These are phyloP conservation scores for Xylariales sp. DNA, from an alignment of 2,329 filamentous ascomycete species.

Conservation along the genomic window DNA sequence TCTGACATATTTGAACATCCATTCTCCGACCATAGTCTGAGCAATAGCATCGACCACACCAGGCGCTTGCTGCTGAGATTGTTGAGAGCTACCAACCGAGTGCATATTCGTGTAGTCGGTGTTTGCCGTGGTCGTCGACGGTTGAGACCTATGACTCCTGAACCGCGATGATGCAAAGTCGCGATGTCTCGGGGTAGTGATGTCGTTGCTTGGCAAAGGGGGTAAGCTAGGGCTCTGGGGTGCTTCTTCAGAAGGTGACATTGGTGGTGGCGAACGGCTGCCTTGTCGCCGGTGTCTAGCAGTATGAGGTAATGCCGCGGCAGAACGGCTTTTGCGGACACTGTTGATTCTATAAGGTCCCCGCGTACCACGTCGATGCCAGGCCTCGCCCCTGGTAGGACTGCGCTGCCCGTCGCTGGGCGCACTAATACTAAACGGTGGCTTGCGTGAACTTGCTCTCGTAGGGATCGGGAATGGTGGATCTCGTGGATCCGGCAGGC, in stretches of 20 bases:
- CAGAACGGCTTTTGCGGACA: slow-evolving; percentile 81
- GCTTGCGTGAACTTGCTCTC: slow-evolving; percentile 78
- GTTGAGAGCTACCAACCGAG: slow-evolving; percentile 46
- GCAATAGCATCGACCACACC: slow-evolving; percentile 94
- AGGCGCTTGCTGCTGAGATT: slow-evolving; percentile 58
- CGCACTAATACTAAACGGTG: slow-evolving; percentile 59
- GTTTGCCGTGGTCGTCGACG: slow-evolving; percentile 54
- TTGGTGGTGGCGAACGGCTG: slow-evolving; percentile 59
- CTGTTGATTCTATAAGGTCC: slow-evolving; percentile 53
- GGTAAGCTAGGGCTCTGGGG: slow-evolving; percentile 68
- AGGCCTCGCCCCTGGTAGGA: slow-evolving; percentile 61
- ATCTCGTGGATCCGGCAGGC: slow-evolving; percentile 51
- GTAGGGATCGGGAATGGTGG: slow-evolving; percentile 92
- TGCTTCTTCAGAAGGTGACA: slow-evolving; percentile 63
- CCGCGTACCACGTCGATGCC: slow-evolving; percentile 47
- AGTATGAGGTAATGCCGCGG: slow-evolving; percentile 62
- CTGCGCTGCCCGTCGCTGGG: slow-evolving; percentile 71
- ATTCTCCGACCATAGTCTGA: slow-evolving; percentile 96
- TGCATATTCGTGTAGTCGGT: slow-evolving; percentile 41
- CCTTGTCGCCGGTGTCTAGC: slow-evolving; percentile 44
- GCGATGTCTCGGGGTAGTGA: slow-evolving; percentile 54
- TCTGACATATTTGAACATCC: slow-evolving; percentile 90
- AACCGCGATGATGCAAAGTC: slow-evolving; percentile 36
- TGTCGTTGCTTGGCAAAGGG: slow-evolving; percentile 67
- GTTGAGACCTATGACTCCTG: slow-evolving; percentile 48